phyloP scores from a whole-genome alignment of 169 alveolate genomes.

The Eimeria sp. region DNA sequence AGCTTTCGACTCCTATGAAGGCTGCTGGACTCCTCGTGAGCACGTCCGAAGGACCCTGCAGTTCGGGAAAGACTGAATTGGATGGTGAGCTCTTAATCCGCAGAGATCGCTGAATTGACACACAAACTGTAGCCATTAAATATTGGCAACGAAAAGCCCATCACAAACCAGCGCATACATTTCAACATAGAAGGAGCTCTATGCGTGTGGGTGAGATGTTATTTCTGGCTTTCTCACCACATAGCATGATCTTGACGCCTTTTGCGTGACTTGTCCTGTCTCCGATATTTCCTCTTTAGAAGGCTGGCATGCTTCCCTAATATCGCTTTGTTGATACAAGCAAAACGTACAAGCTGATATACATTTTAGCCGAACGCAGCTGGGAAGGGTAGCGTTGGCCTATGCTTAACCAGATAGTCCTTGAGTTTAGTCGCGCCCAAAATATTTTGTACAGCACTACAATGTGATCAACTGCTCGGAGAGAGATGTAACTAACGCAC shows the following conservation, averaged over 20 bases:
- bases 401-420: not conserved
- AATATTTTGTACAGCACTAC: not conserved
- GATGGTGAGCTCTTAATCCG: not conserved
- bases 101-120: not conserved
- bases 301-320: not conserved
- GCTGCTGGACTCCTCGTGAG: not conserved
- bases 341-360: not conserved
- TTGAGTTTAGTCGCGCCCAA: not conserved
- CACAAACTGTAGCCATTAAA: constrained; percentile 11
- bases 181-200: not conserved
- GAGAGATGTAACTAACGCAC: not conserved
- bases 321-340: not conserved
- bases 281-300: not conserved
- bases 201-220: too few relatives aligned
- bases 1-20: not conserved
- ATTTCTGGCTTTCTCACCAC: not conserved
- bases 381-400: not conserved
- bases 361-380: not conserved
- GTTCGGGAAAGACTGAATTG: not conserved
- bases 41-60: not conserved
- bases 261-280: not conserved
- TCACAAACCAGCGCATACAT: not conserved
- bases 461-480: not conserved
- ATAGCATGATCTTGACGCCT: not conserved
- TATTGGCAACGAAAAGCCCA: not conserved